Percentiles rank a stretch among this genome's conserved stretches.
These are phyloP conservation scores for Nicotiana attenuata DNA, from an alignment of 257 asterid species.

Conservation along the genomic window DNA sequence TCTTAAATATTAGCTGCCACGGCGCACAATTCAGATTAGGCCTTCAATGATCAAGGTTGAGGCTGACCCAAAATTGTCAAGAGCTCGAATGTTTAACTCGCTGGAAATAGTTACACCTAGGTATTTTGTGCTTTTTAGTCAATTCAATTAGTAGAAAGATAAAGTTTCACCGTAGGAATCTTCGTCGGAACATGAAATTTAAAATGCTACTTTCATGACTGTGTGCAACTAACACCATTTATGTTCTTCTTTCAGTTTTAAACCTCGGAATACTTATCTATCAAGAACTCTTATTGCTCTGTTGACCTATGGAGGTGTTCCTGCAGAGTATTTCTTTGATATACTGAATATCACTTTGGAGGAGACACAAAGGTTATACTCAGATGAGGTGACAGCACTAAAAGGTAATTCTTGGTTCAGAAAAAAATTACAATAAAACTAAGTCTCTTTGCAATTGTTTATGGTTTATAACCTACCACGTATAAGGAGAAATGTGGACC, in stretches of 20 bases:
- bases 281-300: conserved; percentile 72
- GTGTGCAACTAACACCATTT: conserved; percentile 6
- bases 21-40: conserved; percentile 64
- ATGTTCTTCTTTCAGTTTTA: conserved; percentile 43
- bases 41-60: conserved; percentile 83
- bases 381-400: conserved; percentile 49
- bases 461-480: neutral
- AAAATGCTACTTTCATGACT: neutral
- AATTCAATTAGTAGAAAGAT: neutral
- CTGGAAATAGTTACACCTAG: conserved; percentile 59
- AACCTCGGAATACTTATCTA: conserved; percentile 45
- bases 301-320: conserved; percentile 71
- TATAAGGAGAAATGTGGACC: neutral
- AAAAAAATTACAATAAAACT: neutral
- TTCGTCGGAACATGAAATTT: neutral
- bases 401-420: conserved; percentile 35
- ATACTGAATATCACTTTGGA: conserved; percentile 43
- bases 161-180: neutral
- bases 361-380: conserved; percentile 42
- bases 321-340: conserved; percentile 47
- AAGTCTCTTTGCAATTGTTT: neutral
- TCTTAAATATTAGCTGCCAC: conserved; percentile 42
- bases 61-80: conserved; percentile 28
- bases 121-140: conserved; percentile 31
- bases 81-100: conserved; percentile 41